phyloP scores from a whole-genome alignment of 2,329 filamentous ascomycete species.

The Aspergillus udagawae region DNA sequence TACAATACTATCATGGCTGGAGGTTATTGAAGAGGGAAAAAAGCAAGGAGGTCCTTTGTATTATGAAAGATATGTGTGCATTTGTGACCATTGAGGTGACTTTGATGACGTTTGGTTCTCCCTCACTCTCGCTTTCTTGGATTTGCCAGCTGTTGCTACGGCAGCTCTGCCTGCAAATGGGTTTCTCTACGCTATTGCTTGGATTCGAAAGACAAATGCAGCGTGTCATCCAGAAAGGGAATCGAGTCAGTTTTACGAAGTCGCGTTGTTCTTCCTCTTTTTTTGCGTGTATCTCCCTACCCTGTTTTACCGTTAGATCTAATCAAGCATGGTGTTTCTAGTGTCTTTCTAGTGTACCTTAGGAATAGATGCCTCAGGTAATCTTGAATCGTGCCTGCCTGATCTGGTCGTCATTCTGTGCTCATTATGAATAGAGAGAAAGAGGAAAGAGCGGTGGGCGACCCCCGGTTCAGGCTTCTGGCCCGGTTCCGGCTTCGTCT shows the following conservation, averaged over 20 bases:
- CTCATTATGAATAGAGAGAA: background rate
- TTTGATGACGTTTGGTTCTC: background rate
- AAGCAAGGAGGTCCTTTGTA: background rate
- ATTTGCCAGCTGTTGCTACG: background rate
- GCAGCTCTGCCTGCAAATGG: too few species aligned
- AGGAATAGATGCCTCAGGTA: background rate
- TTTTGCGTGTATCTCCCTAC: background rate
- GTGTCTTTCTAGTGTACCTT: too few species aligned
- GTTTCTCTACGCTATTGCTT: background rate
- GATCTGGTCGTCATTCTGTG: background rate
- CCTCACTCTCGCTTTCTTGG: background rate
- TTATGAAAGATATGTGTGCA: background rate
- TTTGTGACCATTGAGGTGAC: background rate
- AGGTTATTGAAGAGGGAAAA: slow-evolving; percentile 25
- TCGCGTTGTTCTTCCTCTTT: background rate
- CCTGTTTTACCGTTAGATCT: background rate
- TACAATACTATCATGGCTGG: slow-evolving; percentile 61
- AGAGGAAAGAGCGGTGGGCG: background rate
- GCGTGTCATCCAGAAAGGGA: background rate
- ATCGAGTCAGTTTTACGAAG: background rate
- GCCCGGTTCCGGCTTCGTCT: background rate
- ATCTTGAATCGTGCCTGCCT: background rate
- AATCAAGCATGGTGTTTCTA: background rate
- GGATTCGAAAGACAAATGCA: background rate
- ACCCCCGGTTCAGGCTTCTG: background rate